phyloP scores from a whole-genome alignment of 495 filamentous ascomycete species.

The Lophiostoma macrostomum region DNA sequence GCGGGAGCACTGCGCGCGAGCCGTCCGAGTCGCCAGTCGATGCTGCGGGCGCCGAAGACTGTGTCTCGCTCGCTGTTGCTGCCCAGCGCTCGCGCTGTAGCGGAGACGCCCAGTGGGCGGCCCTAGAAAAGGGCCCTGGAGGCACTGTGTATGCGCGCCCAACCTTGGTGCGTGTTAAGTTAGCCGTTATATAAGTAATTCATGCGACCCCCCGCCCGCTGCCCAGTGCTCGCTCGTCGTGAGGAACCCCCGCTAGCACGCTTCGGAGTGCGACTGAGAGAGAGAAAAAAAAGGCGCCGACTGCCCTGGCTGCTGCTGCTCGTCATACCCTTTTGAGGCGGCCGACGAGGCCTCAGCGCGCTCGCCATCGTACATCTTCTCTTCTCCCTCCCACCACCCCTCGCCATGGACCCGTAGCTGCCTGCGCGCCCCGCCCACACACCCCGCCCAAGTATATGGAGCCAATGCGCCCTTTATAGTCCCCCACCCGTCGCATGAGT shows the following conservation, averaged over 20 bases:
- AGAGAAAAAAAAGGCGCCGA: not conserved
- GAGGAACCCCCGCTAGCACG: constrained; percentile 10
- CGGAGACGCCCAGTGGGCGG: too few species aligned
- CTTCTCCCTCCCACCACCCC: not conserved
- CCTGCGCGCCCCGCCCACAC: not conserved
- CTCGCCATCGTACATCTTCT: not conserved
- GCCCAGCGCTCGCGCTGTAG: constrained; percentile 11
- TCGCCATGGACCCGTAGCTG: constrained; percentile 18
- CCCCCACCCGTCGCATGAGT: constrained; percentile 1
- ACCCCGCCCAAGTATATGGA: not conserved
- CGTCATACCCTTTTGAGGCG: too few species aligned
- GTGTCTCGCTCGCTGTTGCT: constrained; percentile 13
- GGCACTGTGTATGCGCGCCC: constrained; percentile 1
- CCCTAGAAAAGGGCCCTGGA: not conserved
- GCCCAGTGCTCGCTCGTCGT: too few species aligned
- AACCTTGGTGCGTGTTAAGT: constrained; percentile 15
- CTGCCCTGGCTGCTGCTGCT: not conserved
- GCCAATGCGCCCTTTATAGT: constrained; percentile 1
- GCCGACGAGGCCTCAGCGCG: not conserved
- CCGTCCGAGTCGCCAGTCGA: too few species aligned
- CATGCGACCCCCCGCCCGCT: constrained; percentile 23
- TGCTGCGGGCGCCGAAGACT: too few species aligned
- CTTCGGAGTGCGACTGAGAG: constrained; percentile 19
- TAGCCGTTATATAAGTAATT: constrained; percentile 18
- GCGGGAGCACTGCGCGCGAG: too few species aligned